Conservation (phyloP, 352 stramenopile species). For the Nothophytophthora sp. region DNA sequence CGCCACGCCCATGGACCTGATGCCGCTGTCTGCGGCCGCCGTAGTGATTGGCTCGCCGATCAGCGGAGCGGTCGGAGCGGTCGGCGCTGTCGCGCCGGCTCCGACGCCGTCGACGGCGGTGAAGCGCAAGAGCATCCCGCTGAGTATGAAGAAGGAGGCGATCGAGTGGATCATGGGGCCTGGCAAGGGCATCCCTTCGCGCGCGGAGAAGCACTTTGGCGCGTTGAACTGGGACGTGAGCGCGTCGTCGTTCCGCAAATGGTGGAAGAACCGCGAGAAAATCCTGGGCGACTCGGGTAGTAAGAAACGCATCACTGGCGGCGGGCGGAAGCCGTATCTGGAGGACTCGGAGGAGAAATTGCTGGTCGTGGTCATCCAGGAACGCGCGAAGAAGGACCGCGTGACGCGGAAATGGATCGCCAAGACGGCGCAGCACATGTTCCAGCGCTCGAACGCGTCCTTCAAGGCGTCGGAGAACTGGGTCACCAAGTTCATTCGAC, state of each 20-base stretch:
- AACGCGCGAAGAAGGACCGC: conserved; percentile 7
- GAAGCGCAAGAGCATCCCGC: conserved; percentile 73
- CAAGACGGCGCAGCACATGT: not conserved
- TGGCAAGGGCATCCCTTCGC: not conserved
- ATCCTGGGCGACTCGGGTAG: conserved; percentile 1
- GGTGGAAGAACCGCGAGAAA: conserved; percentile 13
- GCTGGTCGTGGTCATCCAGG: conserved; percentile 2
- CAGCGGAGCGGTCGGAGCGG: not conserved
- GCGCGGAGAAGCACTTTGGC: conserved; percentile 2
- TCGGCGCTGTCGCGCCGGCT: not conserved
- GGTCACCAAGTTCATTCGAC: conserved; percentile 7
- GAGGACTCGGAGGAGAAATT: not conserved
- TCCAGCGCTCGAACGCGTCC: not conserved
- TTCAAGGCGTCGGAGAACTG: conserved; percentile 11
- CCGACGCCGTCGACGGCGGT: conserved; percentile 19
- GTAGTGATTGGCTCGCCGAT: conserved; percentile 11
- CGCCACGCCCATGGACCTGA: conserved; percentile 22
- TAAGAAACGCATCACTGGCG: conserved; percentile 1
- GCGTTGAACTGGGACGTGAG: not conserved
- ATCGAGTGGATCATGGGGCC: not conserved
- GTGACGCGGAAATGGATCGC: conserved; percentile 6
- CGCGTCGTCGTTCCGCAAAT: not conserved
- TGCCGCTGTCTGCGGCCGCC: conserved; percentile 26
- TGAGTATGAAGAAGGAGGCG: conserved; percentile 15
- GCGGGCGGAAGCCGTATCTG: not conserved